Evolutionary conservation across 257 asterid species (phyloP).

Genomic region (Penstemon barbatus): DNA sequence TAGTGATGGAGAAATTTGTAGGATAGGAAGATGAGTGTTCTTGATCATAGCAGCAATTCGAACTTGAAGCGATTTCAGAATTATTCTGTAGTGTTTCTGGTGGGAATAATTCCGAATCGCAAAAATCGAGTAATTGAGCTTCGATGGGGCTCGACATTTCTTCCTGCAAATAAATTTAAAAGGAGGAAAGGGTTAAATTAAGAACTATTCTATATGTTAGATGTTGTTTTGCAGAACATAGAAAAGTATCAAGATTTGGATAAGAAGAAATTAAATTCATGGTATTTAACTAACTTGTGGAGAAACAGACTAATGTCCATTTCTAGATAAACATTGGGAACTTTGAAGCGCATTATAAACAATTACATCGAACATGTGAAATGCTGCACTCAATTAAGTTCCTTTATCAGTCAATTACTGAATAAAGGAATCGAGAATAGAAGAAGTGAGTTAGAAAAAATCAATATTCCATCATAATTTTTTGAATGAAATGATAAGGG

Average conservation of each 20-base stretch:
- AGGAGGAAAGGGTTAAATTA: not conserved
- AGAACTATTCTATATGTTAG: not conserved
- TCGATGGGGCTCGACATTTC: slow-evolving; percentile 72
- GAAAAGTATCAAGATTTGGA: not conserved
- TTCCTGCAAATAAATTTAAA: slow-evolving; percentile 44
- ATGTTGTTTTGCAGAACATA: too few relatives aligned
- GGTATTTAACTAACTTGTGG: slow-evolving; percentile 12
- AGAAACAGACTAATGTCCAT: slow-evolving; percentile 31
- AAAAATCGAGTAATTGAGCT: slow-evolving; percentile 67
- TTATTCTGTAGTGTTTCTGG: slow-evolving; percentile 57
- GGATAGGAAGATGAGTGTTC: slow-evolving; percentile 57
- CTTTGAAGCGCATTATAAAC: slow-evolving; percentile 31
- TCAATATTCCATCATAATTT: slow-evolving; percentile 32
- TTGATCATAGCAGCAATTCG: slow-evolving; percentile 64
- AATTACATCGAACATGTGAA: slow-evolving; percentile 40
- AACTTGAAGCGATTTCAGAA: slow-evolving; percentile 72
- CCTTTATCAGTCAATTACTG: slow-evolving; percentile 29
- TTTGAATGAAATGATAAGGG: slow-evolving; percentile 19
- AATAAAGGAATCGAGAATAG: slow-evolving; percentile 34
- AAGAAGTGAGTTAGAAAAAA: slow-evolving; percentile 31
- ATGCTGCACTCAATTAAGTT: slow-evolving; percentile 32
- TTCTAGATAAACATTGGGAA: slow-evolving; percentile 46
- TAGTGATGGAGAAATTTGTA: slow-evolving; percentile 38
- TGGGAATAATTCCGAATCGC: slow-evolving; percentile 66
- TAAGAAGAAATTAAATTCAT: slow-evolving; percentile 33